Base-by-base conservation (phyloP, 2,329 filamentous ascomycete species). In the Aspergillus aculeatus region DNA sequence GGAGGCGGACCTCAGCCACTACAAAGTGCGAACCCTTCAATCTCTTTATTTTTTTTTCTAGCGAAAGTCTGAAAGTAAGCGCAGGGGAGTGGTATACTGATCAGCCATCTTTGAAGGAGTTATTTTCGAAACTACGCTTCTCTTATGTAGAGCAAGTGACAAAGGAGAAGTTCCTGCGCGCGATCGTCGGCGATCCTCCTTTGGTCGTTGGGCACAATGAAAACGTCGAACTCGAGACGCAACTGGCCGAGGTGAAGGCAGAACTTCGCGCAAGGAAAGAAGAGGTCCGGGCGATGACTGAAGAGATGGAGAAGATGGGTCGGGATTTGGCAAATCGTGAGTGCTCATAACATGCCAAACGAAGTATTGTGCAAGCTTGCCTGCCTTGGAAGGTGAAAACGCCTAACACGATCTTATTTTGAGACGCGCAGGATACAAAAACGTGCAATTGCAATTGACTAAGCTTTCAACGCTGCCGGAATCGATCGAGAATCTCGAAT, bases 91-190 rank as follows among this genome's bases (percentile, higher is more conserved):
- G 24, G 14, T 19, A 61, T 52, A 41, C 50, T 61, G 41, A 65
- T 57, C 9, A 5, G 2, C 54, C 10, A 11, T 9, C 3, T 14
- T 50, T 48, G 14, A 65, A 87, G 78, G 93, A 97, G 77, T 85
- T 98, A 21, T 99, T 98, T 77, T 89, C 92, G 47, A 98, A 99
- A 79, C 84, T 98, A 44, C 91, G 94, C 68, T 98, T 98, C 81
- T 96, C 91, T 65, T 98, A 98, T 77, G 90, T 97, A 68, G 95
- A 99, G 78, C 95, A 98, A 81, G 92, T 98, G 63, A 98, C 94
- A 49, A 99, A 98, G 78, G 95, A 99, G 75, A 96, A 96, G 71
- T 98, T 97, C 76, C 88, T 99, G 57, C 91, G 92, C 66, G 89
- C 91, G 64, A 96, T 98, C 68, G 92, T 96, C 16, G 92, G 91